A percentile compares a stretch with the other conserved stretches of the same genome.
phyloP scores from a whole-genome alignment of 768 basidiomycete species.

The Lenzites betulinus region DNA sequence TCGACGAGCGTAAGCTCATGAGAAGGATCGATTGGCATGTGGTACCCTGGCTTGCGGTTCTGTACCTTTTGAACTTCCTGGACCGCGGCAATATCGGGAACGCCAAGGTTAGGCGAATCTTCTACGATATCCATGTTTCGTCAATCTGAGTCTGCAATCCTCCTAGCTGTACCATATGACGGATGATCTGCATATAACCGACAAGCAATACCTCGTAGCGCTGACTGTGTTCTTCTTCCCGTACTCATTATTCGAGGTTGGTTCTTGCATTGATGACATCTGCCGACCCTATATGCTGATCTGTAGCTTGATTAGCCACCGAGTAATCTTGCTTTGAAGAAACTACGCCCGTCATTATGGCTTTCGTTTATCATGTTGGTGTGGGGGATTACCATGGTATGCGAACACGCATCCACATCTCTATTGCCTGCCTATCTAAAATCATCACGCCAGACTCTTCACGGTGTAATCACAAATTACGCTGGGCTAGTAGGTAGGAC shows the following conservation, averaged over 20 bases:
- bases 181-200: slow-evolving; percentile 55
- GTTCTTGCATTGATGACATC: slow-evolving; percentile 19
- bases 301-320: slow-evolving; percentile 44
- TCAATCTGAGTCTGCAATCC: not conserved
- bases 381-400: slow-evolving; percentile 46
- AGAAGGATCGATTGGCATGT: slow-evolving; percentile 66
- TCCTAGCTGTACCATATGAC: slow-evolving; percentile 60
- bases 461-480: slow-evolving; percentile 63
- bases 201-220: slow-evolving; percentile 67
- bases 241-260: slow-evolving; percentile 69
- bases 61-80: slow-evolving; percentile 78
- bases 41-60: slow-evolving; percentile 73
- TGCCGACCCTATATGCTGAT: not conserved
- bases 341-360: slow-evolving; percentile 69
- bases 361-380: slow-evolving; percentile 44
- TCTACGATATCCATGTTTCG: not conserved
- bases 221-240: slow-evolving; percentile 79
- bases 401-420: slow-evolving; percentile 1
- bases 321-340: slow-evolving; percentile 62
- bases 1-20: slow-evolving; percentile 57
- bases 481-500: slow-evolving; percentile 60
- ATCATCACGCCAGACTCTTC: slow-evolving; percentile 48
- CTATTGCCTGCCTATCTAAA: not conserved
- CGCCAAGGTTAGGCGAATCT: slow-evolving; percentile 50
- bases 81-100: slow-evolving; percentile 68